Evolutionary conservation across 129 eudicot genomes (phyloP).

Genomic region (Kitagawia praeruptora): DNA sequence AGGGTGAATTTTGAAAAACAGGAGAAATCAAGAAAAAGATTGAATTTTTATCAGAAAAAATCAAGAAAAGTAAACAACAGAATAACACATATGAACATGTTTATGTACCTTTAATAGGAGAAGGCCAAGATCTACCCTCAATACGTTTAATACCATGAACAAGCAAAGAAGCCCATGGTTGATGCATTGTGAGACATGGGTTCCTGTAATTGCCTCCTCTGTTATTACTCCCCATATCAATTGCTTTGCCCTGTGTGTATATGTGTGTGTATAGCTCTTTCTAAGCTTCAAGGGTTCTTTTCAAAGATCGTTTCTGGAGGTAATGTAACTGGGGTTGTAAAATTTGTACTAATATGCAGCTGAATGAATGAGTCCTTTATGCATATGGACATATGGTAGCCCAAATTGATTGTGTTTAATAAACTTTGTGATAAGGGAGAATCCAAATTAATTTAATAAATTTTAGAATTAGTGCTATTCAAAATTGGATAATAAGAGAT

Average conservation of each 20-base stretch:
- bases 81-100: background rate
- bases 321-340: no score
- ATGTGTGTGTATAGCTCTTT: no score
- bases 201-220: constrained; percentile 57
- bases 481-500: no score
- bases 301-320: no score
- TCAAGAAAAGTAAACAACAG: background rate
- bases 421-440: no score
- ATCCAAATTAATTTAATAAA: no score
- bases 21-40: background rate
- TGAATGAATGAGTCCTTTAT: no score
- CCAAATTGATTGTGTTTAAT: no score
- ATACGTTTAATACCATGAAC: constrained; percentile 85
- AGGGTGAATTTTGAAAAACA: background rate
- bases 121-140: constrained; percentile 98
- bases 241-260: background rate
- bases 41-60: background rate
- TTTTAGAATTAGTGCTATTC: no score
- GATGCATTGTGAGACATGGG: constrained; percentile 97
- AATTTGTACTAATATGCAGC: no score
- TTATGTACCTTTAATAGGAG: constrained; percentile 60
- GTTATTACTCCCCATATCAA: constrained; percentile 30
- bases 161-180: constrained; percentile 98
- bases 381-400: no score
- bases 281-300: no score